Base-by-base conservation (phyloP, 441 rosid genomes). In the Cnidoscolus chayamansa region DNA sequence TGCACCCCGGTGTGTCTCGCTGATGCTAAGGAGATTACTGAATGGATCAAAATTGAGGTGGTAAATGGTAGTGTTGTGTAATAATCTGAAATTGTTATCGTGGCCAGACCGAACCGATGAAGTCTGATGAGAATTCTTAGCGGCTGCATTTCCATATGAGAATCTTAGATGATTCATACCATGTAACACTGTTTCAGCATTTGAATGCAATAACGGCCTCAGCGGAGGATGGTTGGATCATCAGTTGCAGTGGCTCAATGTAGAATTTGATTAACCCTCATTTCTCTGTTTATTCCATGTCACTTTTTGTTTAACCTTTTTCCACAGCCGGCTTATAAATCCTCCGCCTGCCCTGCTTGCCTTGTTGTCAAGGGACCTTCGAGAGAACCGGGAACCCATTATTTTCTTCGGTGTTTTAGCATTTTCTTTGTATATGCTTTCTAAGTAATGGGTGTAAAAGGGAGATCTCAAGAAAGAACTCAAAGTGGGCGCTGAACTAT, bases 261-360 rank as follows among this genome's bases (percentile, higher is more conserved):
- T 11, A 45, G 61, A 31, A 30, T n/a, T 49, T 47, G 31, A 17
- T 62, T 3, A 62, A 55, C 31, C 10, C 70, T 63, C 15, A n/a
- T 73, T 77, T 32, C 12, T 17, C 63, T 35, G 73, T 68, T 63
- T 80, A 57, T 68, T 77, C 78, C 72, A 47, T 12, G 53, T 55
- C 65, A 77, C 49, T 54, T 82, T 74, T 63, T 73, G 81, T 76
- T 74, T 84, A 54, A 83, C 75, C 54, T 80, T 85, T 75, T 84
- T 82, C 88, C 86, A 86, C 16, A 84, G 78, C 71, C 65, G 77
- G 51, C 80, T 57, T 1, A 79, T 73, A 7, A 82, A 53, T 63
- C 82, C 81, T 51, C 72, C 40, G 9, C 71, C 63, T 30, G 50
- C 74, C 9, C 12, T 51, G 54, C 66, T 49, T 4, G 59, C 67